phyloP scores from a whole-genome alignment of 441 rosid genomes.

The Arabidopsis lyrata region DNA sequence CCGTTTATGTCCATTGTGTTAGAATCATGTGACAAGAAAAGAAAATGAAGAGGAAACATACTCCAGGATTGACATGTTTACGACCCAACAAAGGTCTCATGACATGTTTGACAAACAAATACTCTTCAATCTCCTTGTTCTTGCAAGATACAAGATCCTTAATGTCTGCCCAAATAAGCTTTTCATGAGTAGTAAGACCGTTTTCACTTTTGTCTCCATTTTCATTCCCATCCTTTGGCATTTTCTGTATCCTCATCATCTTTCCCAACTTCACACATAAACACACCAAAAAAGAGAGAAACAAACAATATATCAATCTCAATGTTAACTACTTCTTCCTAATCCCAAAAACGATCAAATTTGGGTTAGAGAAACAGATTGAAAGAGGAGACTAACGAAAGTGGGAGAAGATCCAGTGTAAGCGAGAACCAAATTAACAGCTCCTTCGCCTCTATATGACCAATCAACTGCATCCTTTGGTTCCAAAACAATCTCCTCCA shows the following conservation, averaged over 20 bases:
- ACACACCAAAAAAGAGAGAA: not conserved
- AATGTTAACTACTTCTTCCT: not conserved
- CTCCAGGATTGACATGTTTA: slow-evolving; percentile 76
- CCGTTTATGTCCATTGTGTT: not conserved
- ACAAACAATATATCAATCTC: not conserved
- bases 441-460: slow-evolving; percentile 95
- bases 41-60: slow-evolving; percentile 40
- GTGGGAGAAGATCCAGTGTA: slow-evolving; percentile 79
- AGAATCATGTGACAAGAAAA: not conserved
- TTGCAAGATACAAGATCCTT: slow-evolving; percentile 57
- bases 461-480: slow-evolving; percentile 76
- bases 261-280: slow-evolving; percentile 60
- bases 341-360: not conserved
- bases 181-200: slow-evolving; percentile 62
- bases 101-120: slow-evolving; percentile 61
- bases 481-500: slow-evolving; percentile 75
- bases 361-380: not conserved
- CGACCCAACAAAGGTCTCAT: slow-evolving; percentile 84
- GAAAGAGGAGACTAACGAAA: slow-evolving; percentile 52
- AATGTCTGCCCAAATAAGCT: slow-evolving; percentile 62
- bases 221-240: slow-evolving; percentile 47
- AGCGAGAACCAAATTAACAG: slow-evolving; percentile 87
- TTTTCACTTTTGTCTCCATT: slow-evolving; percentile 39
- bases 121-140: slow-evolving; percentile 62
- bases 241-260: slow-evolving; percentile 73